phyloP scores from a whole-genome alignment of 495 filamentous ascomycete genomes.

The Penicillium atrosanguineum region DNA sequence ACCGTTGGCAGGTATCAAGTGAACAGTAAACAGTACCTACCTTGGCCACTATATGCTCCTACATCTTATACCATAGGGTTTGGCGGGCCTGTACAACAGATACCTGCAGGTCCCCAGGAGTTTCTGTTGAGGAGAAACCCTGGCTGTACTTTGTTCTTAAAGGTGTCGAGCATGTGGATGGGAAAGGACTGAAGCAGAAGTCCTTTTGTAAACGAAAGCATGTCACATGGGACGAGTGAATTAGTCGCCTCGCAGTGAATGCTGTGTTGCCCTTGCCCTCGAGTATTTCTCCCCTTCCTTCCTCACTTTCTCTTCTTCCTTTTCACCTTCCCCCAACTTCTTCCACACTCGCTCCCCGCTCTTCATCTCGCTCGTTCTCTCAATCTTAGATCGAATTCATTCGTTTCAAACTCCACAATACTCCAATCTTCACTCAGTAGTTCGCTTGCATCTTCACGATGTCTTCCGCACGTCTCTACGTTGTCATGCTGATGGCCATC shows the following conservation, averaged over 20 bases:
- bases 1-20: not conserved
- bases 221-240: not conserved
- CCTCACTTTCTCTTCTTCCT: constrained; percentile 5
- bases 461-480: not conserved
- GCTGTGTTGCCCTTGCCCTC: not conserved
- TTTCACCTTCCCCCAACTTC: not conserved
- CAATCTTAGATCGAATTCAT: not conserved
- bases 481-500: not conserved
- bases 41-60: not conserved
- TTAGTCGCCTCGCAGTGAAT: not conserved
- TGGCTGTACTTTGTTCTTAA: not conserved
- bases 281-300: constrained; percentile 2
- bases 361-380: not conserved
- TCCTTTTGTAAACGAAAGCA: not conserved
- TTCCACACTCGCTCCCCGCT: not conserved
- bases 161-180: not conserved
- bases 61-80: not conserved
- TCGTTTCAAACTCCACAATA: not conserved
- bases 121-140: not conserved
- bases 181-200: not conserved
- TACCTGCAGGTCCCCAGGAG: not conserved
- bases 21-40: not conserved
- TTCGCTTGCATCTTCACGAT: not conserved
- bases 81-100: not conserved
- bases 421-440: not conserved